Evolutionary conservation across 75 land plant genomes (phyloP), one percentile per base, ranked within the genome.

Genomic region (Selaginella tamariscina): DNA sequence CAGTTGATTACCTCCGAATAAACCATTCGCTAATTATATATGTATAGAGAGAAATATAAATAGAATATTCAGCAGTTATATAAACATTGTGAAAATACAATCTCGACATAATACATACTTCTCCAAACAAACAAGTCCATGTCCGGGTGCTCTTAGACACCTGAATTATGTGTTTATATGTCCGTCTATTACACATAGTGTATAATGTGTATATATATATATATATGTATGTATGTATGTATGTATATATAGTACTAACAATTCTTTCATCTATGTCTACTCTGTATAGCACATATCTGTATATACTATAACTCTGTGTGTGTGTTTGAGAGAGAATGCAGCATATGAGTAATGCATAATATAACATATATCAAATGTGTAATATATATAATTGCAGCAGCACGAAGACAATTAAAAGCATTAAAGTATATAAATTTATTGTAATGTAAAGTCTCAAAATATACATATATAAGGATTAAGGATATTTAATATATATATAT

Each of bases 81-180:
- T n/a, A n/a, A n/a, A n/a, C n/a, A n/a, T n/a, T n/a, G n/a, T n/a
- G n/a, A 26, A 27, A 15, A 29, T 0, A 15, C 94, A 86, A 83
- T 92, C 97, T 55, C 86, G 76, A 62, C 97, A 92, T 33, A 92
- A 83, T 1, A 76, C 84, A 70, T 92, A 92, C 70, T 81, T 86
- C 70, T 92, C 97, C 68, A 92, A 73, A 73, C 84, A 86, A 64
- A 89, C 86, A 73, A 72, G 76, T 87, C 89, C 88, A 80, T 92
- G 94, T 31, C 97, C 97, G 78, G 88, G 97, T 56, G 54, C 84
- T 75, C 65, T 89, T 84, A 13, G 89, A 84, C n/a, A 86, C 97
- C 97, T 92, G 2, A 65, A 65, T 18, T 27, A 29, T 65, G 15
- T 57, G 62, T 11, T 11, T 49, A 49, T 11, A 49, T 11, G 11